These are phyloP conservation scores for Mycena indigotica DNA, from an alignment of 768 basidiomycete species.

Conservation along the genomic window DNA sequence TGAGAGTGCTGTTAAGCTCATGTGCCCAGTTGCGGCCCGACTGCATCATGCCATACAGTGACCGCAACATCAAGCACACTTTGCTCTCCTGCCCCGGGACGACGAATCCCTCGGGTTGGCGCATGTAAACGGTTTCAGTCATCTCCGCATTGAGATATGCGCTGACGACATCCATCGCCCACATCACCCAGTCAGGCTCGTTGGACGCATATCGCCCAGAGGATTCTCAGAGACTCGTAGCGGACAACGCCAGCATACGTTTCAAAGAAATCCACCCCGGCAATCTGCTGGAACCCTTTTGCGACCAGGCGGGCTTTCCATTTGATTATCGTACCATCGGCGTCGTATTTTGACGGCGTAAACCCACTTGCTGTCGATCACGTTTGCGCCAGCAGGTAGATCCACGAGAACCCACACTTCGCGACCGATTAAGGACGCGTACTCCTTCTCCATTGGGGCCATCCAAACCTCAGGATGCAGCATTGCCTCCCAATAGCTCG, in stretches of 20 bases:
- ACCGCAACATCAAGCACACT: too few relatives aligned
- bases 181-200: constrained; percentile 29
- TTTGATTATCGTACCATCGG: constrained; percentile 29
- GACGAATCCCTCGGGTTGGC: too few relatives aligned
- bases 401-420: constrained; percentile 26
- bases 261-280: constrained; percentile 29
- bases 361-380: constrained; percentile 30
- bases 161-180: constrained; percentile 36
- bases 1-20: neutral
- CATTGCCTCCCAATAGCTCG: constrained; percentile 16
- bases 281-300: constrained; percentile 31
- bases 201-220: constrained; percentile 28
- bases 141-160: too few relatives aligned
- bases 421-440: constrained; percentile 14
- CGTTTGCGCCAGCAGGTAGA: constrained; percentile 11
- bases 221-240: neutral
- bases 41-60: too few relatives aligned
- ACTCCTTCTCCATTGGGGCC: too few relatives aligned
- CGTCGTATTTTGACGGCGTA: constrained; percentile 37
- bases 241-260: neutral
- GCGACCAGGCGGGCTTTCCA: too few relatives aligned
- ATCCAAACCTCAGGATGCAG: constrained; percentile 19
- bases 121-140: too few relatives aligned
- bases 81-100: too few relatives aligned
- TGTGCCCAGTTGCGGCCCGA: neutral